Base-by-base conservation (phyloP, 805 yeast species). In the Sungouiozyma ichnusensis region DNA sequence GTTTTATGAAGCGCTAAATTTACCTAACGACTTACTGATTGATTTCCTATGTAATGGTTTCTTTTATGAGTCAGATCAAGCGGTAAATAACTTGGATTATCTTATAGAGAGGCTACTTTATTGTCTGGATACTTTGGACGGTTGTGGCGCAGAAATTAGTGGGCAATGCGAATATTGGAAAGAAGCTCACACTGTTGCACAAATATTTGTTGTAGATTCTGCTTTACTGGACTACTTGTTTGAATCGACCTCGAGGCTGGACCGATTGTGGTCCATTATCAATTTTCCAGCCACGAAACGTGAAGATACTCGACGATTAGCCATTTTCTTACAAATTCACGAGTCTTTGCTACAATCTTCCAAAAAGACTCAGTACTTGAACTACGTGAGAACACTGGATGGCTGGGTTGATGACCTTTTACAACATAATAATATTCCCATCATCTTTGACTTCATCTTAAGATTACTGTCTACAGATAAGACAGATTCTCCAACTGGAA, bases 381-480 rank as follows among this genome's bases (percentile, higher is more conserved):
- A 65, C 47, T 63, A 61, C 45, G 53, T 65, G 13, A 49, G 68
- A 36, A 38, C 54, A 13, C 42, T 81, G 62, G 82, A 77, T 41
- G 81, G 80, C 66, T 47, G 76, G 63, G 65, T 77, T 6, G 71
- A 69, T 36, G 90, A 84, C 55, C 74, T 92, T 54, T 47, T 68
- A 17, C 70, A 75, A 38, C 95, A 88, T 62, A 76, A 90, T 40
- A 92, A 86, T 51, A 83, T 88, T 37, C 94, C 97, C 1, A 79
- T 92, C 42, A 62, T 92, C 42, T 86, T 88, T 85, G 98, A 92
- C 62, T 84, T 88, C 50, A 69, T 92, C 45, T 69, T 92, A 39
- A 81, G 90, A 60, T 74, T 92, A 33, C 85, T 92, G 27, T 86
- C 94, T 41, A 85, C 97, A 0, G 98, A 92, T 64, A 88, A 85